Conservation (phyloP, 495 filamentous ascomycete species). For the Acidomyces sp. region DNA sequence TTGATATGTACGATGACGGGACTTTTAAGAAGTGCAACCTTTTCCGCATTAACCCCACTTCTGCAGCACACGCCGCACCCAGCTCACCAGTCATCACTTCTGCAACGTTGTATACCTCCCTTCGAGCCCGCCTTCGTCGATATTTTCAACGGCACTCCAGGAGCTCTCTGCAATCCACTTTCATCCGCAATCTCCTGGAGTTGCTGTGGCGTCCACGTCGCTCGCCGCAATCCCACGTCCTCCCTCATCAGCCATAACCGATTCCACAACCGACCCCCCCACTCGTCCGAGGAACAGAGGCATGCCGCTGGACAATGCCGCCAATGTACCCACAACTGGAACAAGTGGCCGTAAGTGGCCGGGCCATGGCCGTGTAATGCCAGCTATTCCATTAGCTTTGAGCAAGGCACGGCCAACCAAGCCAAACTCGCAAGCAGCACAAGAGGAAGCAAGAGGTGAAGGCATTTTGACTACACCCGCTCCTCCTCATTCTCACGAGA, state of each 20-base stretch:
- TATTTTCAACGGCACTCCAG: constrained; percentile 7
- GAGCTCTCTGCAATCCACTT: neutral
- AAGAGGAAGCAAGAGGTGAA: constrained; percentile 1
- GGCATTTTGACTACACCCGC: too few species aligned
- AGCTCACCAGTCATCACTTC: neutral
- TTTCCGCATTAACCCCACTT: neutral
- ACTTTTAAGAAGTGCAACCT: too few species aligned
- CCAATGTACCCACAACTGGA: neutral
- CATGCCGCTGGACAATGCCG: constrained; percentile 11
- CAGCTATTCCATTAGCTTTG: constrained; percentile 18
- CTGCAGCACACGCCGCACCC: neutral
- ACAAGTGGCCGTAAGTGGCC: constrained; percentile 9
- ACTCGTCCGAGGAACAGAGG: constrained; percentile 1
- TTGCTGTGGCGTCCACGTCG: neutral
- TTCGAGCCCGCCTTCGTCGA: too few species aligned
- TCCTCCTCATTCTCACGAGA: too few species aligned
- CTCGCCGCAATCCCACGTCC: neutral
- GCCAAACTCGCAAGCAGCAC: constrained; percentile 1
- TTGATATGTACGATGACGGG: too few species aligned
- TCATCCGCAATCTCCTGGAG: constrained; percentile 4
- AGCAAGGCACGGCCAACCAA: constrained; percentile 8
- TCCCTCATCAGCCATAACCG: neutral
- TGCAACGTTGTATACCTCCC: too few species aligned
- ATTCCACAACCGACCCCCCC: too few species aligned
- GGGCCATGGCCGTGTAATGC: constrained; percentile 8